phyloP scores from a whole-genome alignment of 2,329 filamentous ascomycete genomes.

The Trichoderma guizhouense region DNA sequence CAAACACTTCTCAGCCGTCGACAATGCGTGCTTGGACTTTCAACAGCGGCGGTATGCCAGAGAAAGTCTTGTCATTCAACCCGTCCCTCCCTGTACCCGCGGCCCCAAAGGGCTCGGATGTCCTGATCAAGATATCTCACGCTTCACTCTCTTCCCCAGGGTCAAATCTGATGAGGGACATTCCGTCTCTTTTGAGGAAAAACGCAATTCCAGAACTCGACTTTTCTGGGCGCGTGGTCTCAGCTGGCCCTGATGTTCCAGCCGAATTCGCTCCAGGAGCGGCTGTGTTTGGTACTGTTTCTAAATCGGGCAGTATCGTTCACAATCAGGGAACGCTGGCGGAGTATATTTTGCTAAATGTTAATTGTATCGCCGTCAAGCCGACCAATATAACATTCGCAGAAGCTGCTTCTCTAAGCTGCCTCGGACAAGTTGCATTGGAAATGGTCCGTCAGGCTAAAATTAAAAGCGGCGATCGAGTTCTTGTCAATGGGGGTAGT shows the following conservation, averaged over 20 bases:
- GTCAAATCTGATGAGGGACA: background rate
- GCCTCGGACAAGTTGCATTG: background rate
- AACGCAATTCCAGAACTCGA: background rate
- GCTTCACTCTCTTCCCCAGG: background rate
- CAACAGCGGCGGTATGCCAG: background rate
- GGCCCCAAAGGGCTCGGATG: background rate
- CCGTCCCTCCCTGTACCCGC: background rate
- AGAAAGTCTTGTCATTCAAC: background rate
- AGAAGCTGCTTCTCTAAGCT: background rate
- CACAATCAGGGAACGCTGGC: background rate
- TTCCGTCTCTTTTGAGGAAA: background rate
- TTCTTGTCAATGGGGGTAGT: background rate
- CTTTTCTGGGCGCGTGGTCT: background rate
- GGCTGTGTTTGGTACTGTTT: background rate
- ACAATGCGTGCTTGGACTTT: background rate
- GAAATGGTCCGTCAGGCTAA: background rate
- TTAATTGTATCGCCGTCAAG: background rate
- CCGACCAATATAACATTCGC: background rate
- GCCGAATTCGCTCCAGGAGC: background rate
- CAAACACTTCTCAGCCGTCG: background rate
- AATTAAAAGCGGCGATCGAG: background rate
- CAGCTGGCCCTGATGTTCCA: background rate
- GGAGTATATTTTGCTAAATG: background rate
- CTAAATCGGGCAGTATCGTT: background rate
- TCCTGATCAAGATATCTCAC: background rate